Evolutionary conservation across 441 rosid genomes (phyloP).

Genomic region (Adansonia rubrostipa): DNA sequence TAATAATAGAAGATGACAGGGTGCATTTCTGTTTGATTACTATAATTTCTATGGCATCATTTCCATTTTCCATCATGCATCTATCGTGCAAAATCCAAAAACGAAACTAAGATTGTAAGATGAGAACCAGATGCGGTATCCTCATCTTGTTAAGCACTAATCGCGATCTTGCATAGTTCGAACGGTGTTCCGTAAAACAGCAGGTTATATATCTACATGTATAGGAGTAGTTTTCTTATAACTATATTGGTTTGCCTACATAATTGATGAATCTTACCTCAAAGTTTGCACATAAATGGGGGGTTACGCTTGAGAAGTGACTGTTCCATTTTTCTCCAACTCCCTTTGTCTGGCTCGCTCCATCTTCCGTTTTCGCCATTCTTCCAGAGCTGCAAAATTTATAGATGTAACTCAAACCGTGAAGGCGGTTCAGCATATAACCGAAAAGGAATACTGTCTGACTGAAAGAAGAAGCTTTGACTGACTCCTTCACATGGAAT

Average conservation of each 20-base stretch:
- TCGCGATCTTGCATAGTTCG: background rate
- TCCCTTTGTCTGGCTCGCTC: constrained; percentile 75
- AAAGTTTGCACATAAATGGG: background rate
- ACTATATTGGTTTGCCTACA: background rate
- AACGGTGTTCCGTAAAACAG: background rate
- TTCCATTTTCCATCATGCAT: background rate
- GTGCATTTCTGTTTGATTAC: background rate
- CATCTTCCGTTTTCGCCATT: constrained; percentile 94
- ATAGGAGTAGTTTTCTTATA: background rate
- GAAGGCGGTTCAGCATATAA: background rate
- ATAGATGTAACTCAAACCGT: background rate
- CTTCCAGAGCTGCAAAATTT: constrained; percentile 67
- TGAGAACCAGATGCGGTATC: background rate
- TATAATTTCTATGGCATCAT: background rate
- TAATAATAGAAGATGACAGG: background rate
- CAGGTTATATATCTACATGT: constrained; percentile 21
- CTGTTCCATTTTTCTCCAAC: constrained; percentile 63
- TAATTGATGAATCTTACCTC: background rate
- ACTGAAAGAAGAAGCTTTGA: background rate
- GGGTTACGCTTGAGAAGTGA: constrained; percentile 39
- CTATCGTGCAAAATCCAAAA: background rate
- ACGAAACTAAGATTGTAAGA: too few relatives aligned
- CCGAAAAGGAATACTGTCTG: background rate
- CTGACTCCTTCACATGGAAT: background rate
- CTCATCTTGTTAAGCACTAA: background rate